Evolutionary conservation across 306 rosid genomes (phyloP), one percentile per base, ranked within the genome.

Genomic region (Mimosa bimucronata): DNA sequence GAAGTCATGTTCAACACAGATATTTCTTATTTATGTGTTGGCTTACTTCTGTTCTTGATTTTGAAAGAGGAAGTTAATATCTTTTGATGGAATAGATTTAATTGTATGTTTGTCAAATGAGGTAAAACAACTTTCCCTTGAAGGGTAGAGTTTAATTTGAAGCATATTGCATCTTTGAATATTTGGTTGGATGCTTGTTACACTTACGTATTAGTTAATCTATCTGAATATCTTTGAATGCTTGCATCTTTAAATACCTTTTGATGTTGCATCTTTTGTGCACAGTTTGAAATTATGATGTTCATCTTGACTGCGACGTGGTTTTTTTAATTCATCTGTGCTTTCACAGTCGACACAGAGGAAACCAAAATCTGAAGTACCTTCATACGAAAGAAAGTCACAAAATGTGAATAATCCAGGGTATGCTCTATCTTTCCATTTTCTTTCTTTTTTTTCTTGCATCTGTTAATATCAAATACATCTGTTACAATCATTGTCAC

Each of bases 311-410:
- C 60, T 80, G 80, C 60, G 58, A 48, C 68, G 66, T 34, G 29
- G 30, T 64, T 25, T 73, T 69, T 66, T 71, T 78, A 72, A 77
- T 50, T 88, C 73, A 75, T 75, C 50, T 77, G 80, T 77, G 53
- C 61, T 72, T 82, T 30, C 83, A 68, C 88, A 94, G 98, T 80
- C 81, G 71, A 64, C 80, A 81, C 85, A 85, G 61, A 50, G 40
- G 74, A 60, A 75, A 68, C 66, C 82, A 69, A 84, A 84, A 46
- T 80, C 87, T 55, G 85, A 83, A 79, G 71, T 38, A 40, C 76
- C 80, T 61, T 82, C 87, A 14, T 38, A 69, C 64, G 85, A 83
- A 74, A 79, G 53, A 73, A 82, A 83, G 83, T 65, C 84, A 71
- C 77, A 74, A 48, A 75, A 82, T 75, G 79, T 73, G 64, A 83